Evolutionary conservation across 2,329 filamentous ascomycete genomes (phyloP), one percentile per base, ranked within the genome.

Genomic region (Pestalotiopsis sp.): DNA sequence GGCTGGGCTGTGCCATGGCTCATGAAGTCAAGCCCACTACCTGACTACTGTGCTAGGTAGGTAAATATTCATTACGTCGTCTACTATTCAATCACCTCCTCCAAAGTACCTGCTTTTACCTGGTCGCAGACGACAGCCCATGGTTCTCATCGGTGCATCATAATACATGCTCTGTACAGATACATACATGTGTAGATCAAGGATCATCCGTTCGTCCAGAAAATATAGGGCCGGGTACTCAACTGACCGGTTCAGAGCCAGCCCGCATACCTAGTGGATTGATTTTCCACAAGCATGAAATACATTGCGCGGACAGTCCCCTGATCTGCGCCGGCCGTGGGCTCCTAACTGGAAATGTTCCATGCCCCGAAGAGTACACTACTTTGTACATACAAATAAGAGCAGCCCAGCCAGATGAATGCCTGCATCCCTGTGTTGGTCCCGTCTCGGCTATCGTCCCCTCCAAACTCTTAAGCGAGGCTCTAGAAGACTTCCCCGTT

Each of bases 401-500:
- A 36, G 31, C 31, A 36, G 31, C 31, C 31, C 31, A 36, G 31
- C 31, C 31, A 36, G 31, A 40, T 20, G 13, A 20, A 62, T 27
- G 59, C 59, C n/a, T 20, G 59, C 25, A 36, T 20, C 59, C 59
- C 41, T 52, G 62, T 49, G 62, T 45, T 65, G 40, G 62, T 65
- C 41, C 62, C 62, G 38, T 52, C 62, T 65, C 62, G 62, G 62
- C 27, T 52, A 65, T 65, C 40, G 38, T 40, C 40, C 40, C 62
- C 41, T 36, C 59, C 31, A 36, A 17, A n/a, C 14, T 23, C 36
- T 23, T 20, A 66, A 58, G 45, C 63, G 49, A 56, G 45, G 40
- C 63, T 66, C 63, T 66, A 66, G 63, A 66, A 66, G 63, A 66
- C 63, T 66, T 66, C 63, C 63, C 40, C 52, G 63, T 58, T 66